These are phyloP conservation scores for Tylopilus vinaceipallidus DNA, from an alignment of 768 basidiomycete genomes.

Conservation along the genomic window DNA sequence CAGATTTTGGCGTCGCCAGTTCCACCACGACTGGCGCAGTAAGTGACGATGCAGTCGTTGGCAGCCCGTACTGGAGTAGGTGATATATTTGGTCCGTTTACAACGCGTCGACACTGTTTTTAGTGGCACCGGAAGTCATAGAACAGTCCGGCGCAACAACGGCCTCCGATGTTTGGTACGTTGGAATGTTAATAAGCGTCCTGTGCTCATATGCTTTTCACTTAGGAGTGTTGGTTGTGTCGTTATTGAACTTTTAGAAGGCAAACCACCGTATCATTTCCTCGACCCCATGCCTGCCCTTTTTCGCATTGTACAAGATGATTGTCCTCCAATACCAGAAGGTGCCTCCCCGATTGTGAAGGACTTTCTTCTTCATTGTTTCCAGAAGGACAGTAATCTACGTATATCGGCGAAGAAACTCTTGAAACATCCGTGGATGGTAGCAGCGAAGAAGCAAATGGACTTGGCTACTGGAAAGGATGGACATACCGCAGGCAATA, in stretches of 20 bases:
- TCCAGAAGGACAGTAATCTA: slow-evolving; percentile 96
- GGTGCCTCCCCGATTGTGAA: slow-evolving; percentile 93
- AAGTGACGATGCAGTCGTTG: slow-evolving; percentile 89
- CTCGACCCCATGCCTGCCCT: slow-evolving; percentile 98
- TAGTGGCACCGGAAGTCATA: slow-evolving; percentile 98
- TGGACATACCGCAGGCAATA: slow-evolving; percentile 27
- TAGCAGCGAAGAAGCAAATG: slow-evolving; percentile 76
- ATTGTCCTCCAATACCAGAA: slow-evolving; percentile 94
- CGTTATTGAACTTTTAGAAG: slow-evolving; percentile 88
- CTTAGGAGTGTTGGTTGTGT: slow-evolving; percentile 87
- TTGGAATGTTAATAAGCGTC: slow-evolving; percentile 2
- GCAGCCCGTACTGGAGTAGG: slow-evolving; percentile 98
- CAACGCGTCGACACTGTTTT: slow-evolving; percentile 2
- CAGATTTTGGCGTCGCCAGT: slow-evolving; percentile 96
- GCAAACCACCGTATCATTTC: slow-evolving; percentile 93
- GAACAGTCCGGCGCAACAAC: slow-evolving; percentile 97
- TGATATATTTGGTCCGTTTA: slow-evolving; percentile 16
- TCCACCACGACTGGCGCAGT: slow-evolving; percentile 71
- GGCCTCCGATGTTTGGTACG: slow-evolving; percentile 92
- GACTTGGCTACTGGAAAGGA: slow-evolving; percentile 34
- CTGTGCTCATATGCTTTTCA: slow-evolving; percentile 1
- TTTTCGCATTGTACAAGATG: slow-evolving; percentile 98
- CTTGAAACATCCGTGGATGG: slow-evolving; percentile 95
- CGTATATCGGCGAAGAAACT: slow-evolving; percentile 94
- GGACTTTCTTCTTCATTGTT: slow-evolving; percentile 95